Evolutionary conservation across 2,329 filamentous ascomycete species (phyloP), one percentile per base, ranked within the genome.

Genomic region (Colletotrichum endophyticum): DNA sequence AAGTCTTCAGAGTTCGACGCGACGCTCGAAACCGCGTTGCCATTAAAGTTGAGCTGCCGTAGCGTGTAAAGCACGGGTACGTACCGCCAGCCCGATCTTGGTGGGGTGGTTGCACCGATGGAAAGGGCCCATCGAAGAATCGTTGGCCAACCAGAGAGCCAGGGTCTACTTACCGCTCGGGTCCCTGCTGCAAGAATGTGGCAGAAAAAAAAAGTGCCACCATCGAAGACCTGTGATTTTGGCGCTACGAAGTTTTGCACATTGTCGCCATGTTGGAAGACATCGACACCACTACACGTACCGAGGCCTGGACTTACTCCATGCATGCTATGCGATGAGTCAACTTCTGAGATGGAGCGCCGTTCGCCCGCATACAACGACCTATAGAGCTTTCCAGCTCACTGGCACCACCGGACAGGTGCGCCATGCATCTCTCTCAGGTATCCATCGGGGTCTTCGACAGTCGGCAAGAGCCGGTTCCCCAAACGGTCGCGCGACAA

Each of bases 381-480:
- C 62, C 1, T 22, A 32, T 32, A 61, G 56, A 44, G 32, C 34
- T 19, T 36, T 49, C 16, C 56, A 69, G n/a, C 32, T 72, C 9
- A 28, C 19, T 36, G 11, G 69, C n/a, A 36, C 22, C 57, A 32
- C 36, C 15, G 61, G n/a, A 11, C 76, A 72, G n/a, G 63, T 71
- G 32, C 73, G 72, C 34, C 44, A 70, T 53, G 57, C 79, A 12
- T 80, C 78, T 57, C 88, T 95, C 76, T 94, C 93, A 12, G 94
- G 93, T 59, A 95, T 96, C 80, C 91, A 92, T 78, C 88, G 90
- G 62, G 94, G 94, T 16, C 87, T 95, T 71, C 91, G 92, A 61
- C 81, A 86, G 83, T 84, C 91, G 79, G 79, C 88, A 81, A 80
- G 83, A 77, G 83, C 44, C 12, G n/a, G 36, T 5, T 39, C 72